These are phyloP conservation scores for Sphaerulina musiva DNA, from an alignment of 2,329 filamentous ascomycete genomes.

Conservation along the genomic window DNA sequence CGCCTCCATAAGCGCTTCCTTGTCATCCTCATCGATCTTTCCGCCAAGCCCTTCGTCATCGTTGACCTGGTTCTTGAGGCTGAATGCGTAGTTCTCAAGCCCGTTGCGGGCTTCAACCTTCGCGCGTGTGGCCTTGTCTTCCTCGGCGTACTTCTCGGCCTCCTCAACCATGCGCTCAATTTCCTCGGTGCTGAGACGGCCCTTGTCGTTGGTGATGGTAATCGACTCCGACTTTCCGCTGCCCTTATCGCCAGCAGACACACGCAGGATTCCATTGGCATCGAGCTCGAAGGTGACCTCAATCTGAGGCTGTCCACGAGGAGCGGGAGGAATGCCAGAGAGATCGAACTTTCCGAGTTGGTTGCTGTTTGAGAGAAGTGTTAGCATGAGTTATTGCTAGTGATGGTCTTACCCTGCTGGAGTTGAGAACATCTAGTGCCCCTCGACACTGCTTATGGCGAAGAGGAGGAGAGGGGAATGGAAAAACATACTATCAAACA, in stretches of 20 bases:
- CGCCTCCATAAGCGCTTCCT: constrained; percentile 90
- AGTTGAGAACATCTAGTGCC: background rate
- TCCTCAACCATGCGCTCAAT: constrained; percentile 99
- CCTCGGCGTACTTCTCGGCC: constrained; percentile 97
- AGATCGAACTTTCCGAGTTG: constrained; percentile 96
- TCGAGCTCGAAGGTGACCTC: constrained; percentile 98
- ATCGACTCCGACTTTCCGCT: constrained; percentile 96
- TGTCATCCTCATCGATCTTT: constrained; percentile 98
- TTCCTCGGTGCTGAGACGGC: constrained; percentile 89
- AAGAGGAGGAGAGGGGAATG: background rate
- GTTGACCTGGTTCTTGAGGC: constrained; percentile 97
- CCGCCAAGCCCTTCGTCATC: constrained; percentile 94
- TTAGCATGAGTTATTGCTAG: background rate
- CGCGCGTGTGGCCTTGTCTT: constrained; percentile 96
- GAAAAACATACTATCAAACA: background rate
- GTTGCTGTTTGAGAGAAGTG: constrained; percentile 49
- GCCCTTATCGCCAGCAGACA: constrained; percentile 93
- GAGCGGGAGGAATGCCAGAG: constrained; percentile 87
- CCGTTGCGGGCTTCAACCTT: constrained; percentile 94
- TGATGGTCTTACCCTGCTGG: background rate
- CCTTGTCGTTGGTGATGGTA: constrained; percentile 99
- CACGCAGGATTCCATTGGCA: constrained; percentile 96
- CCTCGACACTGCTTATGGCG: background rate
- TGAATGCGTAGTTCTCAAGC: constrained; percentile 99
- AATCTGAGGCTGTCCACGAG: constrained; percentile 94